phyloP scores from a whole-genome alignment of 176 grass and related monocot species.

The Cenchrus fungigraminus region DNA sequence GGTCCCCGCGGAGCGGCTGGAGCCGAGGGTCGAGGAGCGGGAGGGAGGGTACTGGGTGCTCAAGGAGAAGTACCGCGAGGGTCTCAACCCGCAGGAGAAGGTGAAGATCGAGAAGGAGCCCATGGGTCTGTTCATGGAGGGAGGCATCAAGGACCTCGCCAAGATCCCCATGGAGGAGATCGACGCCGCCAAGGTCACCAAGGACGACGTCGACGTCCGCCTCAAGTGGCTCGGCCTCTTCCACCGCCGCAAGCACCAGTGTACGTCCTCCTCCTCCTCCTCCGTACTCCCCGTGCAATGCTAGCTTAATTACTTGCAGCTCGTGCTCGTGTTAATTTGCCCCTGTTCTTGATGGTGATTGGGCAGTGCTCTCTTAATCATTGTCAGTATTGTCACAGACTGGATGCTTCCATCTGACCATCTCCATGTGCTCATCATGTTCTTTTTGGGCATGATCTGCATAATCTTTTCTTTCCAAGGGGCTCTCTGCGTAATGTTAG shows the following conservation, averaged over 20 bases:
- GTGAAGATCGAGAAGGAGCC: constrained; percentile 94
- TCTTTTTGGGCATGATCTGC: not conserved
- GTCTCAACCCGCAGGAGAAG: constrained; percentile 94
- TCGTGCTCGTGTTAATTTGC: too few relatives aligned
- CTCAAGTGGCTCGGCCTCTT: constrained; percentile 99
- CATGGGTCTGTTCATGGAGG: constrained; percentile 78
- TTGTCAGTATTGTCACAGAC: too few relatives aligned
- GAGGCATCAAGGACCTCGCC: constrained; percentile 72
- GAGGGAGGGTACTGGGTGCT: constrained; percentile 74
- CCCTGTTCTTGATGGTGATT: too few relatives aligned
- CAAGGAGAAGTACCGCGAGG: constrained; percentile 79
- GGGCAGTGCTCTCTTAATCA: too few relatives aligned
- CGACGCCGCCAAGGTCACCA: constrained; percentile 67
- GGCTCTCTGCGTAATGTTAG: not conserved
- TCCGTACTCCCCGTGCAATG: not conserved
- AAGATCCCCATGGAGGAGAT: constrained; percentile 69
- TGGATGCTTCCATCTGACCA: not conserved
- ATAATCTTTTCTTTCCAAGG: not conserved
- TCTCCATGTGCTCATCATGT: not conserved
- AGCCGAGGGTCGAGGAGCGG: constrained; percentile 74
- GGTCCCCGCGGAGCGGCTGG: constrained; percentile 51
- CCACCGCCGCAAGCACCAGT: constrained; percentile 96
- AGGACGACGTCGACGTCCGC: constrained; percentile 86
- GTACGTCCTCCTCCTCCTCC: constrained; percentile 34
- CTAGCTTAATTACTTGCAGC: not conserved